Evolutionary conservation across 495 filamentous ascomycete species (phyloP).

Genomic region (Xeromyces bisporus): DNA sequence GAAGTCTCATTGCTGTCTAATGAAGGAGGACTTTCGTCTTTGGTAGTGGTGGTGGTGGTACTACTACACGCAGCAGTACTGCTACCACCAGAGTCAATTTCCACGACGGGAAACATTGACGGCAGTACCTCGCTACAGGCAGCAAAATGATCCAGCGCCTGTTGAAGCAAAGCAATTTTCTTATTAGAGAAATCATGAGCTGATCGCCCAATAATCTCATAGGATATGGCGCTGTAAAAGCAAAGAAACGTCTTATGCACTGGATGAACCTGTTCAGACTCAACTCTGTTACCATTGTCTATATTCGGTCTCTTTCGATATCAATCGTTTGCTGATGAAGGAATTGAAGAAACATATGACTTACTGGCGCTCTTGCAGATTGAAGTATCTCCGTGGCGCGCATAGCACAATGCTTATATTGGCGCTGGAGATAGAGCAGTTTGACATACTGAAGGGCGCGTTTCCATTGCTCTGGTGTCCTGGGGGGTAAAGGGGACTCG

Average conservation of each 20-base stretch:
- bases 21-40: slow-evolving; percentile 2
- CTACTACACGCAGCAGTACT: no score
- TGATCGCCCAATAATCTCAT: slow-evolving; percentile 23
- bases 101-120: slow-evolving; percentile 1
- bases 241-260: slow-evolving; percentile 23
- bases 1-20: slow-evolving; percentile 2
- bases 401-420: slow-evolving; percentile 31
- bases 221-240: slow-evolving; percentile 30
- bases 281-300: no score
- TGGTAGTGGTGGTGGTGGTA: not conserved
- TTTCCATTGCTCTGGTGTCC: slow-evolving; percentile 18
- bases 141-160: slow-evolving; percentile 17
- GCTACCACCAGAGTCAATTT: not conserved
- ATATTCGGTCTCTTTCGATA: no score
- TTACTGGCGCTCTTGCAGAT: slow-evolving; percentile 12
- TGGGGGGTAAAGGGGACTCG: not conserved
- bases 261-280: slow-evolving; percentile 21
- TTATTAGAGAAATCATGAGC: slow-evolving; percentile 25
- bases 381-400: slow-evolving; percentile 16
- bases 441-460: slow-evolving; percentile 17
- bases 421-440: slow-evolving; percentile 18
- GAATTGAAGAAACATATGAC: no score
- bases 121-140: slow-evolving; percentile 12
- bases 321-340: no score
- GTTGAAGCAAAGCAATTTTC: slow-evolving; percentile 20